Conservation (phyloP, 2,329 filamentous ascomycete species). For the Coleophoma eucalyptorum region DNA sequence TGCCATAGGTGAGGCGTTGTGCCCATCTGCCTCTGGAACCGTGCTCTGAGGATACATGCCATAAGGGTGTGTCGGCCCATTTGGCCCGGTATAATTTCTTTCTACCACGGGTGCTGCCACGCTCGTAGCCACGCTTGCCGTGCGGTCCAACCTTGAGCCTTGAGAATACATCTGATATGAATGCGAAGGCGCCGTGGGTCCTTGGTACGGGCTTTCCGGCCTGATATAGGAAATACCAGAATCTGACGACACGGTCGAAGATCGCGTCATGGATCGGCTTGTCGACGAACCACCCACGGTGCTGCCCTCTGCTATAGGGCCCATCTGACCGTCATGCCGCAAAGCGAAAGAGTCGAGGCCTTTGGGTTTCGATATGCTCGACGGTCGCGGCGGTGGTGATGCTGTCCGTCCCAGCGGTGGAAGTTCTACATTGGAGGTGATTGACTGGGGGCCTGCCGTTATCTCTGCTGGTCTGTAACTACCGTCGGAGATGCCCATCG, state of each 20-base stretch:
- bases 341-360: conserved; percentile 47
- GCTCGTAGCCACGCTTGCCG: conserved; percentile 66
- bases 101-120: conserved; percentile 61
- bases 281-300: conserved; percentile 10
- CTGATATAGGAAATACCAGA: conserved; percentile 17
- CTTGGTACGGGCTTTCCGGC: conserved; percentile 52
- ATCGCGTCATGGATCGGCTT: conserved; percentile 13
- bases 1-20: conserved; percentile 29
- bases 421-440: conserved; percentile 13
- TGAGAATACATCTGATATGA: conserved; percentile 87
- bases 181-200: conserved; percentile 68
- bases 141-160: conserved; percentile 50
- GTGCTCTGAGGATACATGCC: conserved; percentile 82
- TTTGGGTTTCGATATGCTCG: conserved; percentile 53
- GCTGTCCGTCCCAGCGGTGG: conserved; percentile 20
- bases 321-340: conserved; percentile 45
- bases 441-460: conserved; percentile 8
- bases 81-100: conserved; percentile 55
- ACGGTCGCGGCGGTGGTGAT: conserved; percentile 35
- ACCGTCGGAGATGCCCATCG: conserved; percentile 45
- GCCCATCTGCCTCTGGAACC: conserved; percentile 48
- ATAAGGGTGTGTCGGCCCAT: conserved; percentile 79
- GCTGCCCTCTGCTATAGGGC: conserved; percentile 17
- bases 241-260: conserved; percentile 21
- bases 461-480: conserved; percentile 39